Evolutionary conservation across 768 basidiomycete genomes (phyloP).

Genomic region (Clathrus columnatus): DNA sequence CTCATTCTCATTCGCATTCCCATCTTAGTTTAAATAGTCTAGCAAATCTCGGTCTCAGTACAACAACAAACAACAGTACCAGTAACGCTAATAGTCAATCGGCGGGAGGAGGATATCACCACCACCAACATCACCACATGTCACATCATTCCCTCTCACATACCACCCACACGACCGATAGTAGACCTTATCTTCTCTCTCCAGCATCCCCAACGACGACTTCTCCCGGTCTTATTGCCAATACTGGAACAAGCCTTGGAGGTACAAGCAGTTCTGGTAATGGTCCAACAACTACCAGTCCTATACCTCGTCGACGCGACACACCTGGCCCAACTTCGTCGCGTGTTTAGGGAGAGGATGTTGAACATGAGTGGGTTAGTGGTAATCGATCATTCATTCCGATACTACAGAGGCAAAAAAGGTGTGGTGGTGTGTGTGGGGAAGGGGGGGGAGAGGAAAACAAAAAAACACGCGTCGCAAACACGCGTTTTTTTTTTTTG

Average conservation of each 20-base stretch:
- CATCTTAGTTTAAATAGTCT: background rate
- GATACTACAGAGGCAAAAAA: no score
- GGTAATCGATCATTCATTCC: no score
- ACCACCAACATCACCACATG: background rate
- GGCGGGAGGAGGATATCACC: background rate
- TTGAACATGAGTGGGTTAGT: no score
- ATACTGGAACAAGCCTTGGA: background rate
- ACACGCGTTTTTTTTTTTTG: no score
- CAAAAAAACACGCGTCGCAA: no score
- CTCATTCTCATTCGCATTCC: background rate
- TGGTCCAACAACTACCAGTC: background rate
- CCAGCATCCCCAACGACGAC: background rate
- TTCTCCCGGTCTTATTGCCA: background rate
- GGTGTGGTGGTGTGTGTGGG: no score
- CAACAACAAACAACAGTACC: background rate
- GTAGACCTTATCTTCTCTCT: background rate
- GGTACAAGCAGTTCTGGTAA: background rate
- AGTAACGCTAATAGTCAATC: background rate
- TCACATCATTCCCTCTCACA: background rate
- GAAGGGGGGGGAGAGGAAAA: no score
- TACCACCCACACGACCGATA: background rate
- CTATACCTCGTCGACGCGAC: background rate
- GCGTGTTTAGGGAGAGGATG: no score
- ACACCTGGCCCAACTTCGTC: background rate
- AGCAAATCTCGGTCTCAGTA: background rate